A percentile compares a stretch with the other conserved stretches of the same genome.
These are phyloP conservation scores for Eucalyptus microcorys DNA, from an alignment of 345 rosid genomes.

Conservation along the genomic window DNA sequence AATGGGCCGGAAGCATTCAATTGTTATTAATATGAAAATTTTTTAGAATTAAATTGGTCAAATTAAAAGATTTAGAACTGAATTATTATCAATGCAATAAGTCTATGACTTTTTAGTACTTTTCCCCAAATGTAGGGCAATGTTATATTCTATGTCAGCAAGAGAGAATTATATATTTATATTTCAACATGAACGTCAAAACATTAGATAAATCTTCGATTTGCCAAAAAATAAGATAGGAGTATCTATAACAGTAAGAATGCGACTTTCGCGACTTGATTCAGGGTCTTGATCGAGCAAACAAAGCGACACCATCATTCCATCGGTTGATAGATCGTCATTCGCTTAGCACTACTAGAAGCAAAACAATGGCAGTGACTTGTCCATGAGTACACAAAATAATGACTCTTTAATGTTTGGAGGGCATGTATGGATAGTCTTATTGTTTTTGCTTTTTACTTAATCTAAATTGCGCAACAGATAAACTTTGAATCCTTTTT, in stretches of 20 bases:
- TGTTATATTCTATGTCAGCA: neutral
- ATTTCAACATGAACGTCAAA: neutral
- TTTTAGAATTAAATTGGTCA: too few species aligned
- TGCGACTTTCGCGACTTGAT: neutral
- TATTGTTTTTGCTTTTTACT: neutral
- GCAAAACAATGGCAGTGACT: neutral
- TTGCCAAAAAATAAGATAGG: neutral
- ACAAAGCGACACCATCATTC: neutral
- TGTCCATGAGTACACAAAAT: neutral
- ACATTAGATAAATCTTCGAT: neutral
- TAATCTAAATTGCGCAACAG: neutral
- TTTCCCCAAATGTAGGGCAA: neutral
- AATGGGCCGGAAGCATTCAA: fast-evolving
- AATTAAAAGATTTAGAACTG: too few species aligned
- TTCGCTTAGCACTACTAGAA: neutral
- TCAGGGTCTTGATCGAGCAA: neutral
- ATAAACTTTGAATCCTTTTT: neutral
- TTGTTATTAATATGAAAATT: too few species aligned
- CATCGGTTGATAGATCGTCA: neutral
- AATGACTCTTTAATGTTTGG: neutral
- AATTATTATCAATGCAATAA: too few species aligned
- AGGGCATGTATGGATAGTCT: neutral
- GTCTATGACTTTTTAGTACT: too few species aligned
- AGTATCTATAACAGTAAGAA: neutral
- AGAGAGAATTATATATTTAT: neutral